Percentiles rank a stretch among this genome's conserved stretches.
phyloP scores from a whole-genome alignment of 1,284 basidiomycete genomes.

The Tilletia caries region DNA sequence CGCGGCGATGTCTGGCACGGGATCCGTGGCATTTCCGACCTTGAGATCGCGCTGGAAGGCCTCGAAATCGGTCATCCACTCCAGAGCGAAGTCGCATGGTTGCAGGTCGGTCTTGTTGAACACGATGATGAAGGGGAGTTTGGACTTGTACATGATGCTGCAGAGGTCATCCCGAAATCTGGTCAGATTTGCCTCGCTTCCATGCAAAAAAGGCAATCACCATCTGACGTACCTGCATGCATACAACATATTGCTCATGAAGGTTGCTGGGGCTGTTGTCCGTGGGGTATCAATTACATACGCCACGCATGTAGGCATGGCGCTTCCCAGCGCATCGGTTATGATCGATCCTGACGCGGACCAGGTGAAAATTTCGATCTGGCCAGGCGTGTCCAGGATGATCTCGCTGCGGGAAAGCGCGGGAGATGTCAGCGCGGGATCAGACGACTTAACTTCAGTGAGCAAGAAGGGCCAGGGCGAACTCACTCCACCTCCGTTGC shows the following conservation, averaged over 20 bases:
- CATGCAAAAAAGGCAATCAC: not conserved
- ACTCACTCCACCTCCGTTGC: slow-evolving; percentile 75
- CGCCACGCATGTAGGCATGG: slow-evolving; percentile 87
- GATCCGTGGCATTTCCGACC: slow-evolving; percentile 55
- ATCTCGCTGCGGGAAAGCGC: slow-evolving; percentile 59
- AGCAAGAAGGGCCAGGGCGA: not conserved
- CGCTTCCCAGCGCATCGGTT: slow-evolving; percentile 82
- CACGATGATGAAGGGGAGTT: slow-evolving; percentile 91
- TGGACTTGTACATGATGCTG: slow-evolving; percentile 97
- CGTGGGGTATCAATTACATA: slow-evolving; percentile 97
- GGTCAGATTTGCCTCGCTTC: slow-evolving; percentile 13
- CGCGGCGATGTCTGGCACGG: slow-evolving; percentile 52
- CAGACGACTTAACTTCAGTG: not conserved
- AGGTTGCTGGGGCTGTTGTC: slow-evolving; percentile 90
- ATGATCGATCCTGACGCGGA: slow-evolving; percentile 97
- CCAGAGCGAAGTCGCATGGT: slow-evolving; percentile 81
- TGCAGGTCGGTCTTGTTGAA: slow-evolving; percentile 98
- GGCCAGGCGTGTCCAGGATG: slow-evolving; percentile 93
- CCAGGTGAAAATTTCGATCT: slow-evolving; percentile 99
- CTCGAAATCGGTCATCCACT: slow-evolving; percentile 99
- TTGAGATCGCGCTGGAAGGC: slow-evolving; percentile 60
- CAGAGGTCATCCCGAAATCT: slow-evolving; percentile 1
- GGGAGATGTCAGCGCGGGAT: not conserved
- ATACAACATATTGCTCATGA: slow-evolving; percentile 99
- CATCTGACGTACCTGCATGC: slow-evolving; percentile 74